A percentile compares a stretch with the other conserved stretches of the same genome.
These are phyloP conservation scores for Trichoderma afroharzianum DNA, from an alignment of 2,329 filamentous ascomycete genomes.

Conservation along the genomic window DNA sequence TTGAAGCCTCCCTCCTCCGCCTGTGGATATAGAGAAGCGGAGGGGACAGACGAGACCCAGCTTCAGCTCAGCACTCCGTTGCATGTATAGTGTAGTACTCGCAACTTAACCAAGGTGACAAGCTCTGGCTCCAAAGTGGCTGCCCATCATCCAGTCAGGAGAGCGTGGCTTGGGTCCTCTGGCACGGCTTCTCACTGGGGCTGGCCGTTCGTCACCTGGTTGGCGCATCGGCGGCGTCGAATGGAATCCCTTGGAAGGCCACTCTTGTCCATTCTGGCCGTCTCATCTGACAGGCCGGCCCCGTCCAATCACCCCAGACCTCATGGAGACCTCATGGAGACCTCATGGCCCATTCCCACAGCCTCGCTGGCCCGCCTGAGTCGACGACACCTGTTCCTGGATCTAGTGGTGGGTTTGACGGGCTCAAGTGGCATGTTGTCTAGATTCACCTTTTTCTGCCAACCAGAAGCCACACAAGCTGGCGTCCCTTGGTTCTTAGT, in stretches of 20 bases:
- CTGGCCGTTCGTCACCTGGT: slow-evolving; percentile 10
- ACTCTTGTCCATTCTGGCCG: neutral
- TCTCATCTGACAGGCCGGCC: slow-evolving; percentile 18
- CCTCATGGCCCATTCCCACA: neutral
- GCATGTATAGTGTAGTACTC: neutral
- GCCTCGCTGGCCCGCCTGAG: slow-evolving; percentile 16
- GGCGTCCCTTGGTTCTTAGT: neutral
- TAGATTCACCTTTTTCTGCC: slow-evolving; percentile 4
- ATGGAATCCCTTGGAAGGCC: slow-evolving; percentile 18
- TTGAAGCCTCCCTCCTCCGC: neutral
- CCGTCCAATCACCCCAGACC: slow-evolving; percentile 15
- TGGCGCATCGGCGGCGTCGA: slow-evolving; percentile 18
- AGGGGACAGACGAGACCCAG: neutral
- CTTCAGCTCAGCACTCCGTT: neutral
- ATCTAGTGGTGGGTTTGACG: neutral
- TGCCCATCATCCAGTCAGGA: slow-evolving; percentile 11
- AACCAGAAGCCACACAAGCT: neutral
- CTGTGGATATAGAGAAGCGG: neutral
- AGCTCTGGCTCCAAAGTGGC: neutral
- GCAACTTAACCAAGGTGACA: neutral
- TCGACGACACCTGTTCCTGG: slow-evolving; percentile 14
- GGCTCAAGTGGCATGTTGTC: neutral
- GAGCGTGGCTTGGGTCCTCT: slow-evolving; percentile 14
- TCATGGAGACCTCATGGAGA: neutral
- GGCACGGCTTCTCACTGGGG: slow-evolving; percentile 14